A percentile compares a stretch with the other conserved stretches of the same genome.
phyloP scores from a whole-genome alignment of 2,329 filamentous ascomycete genomes.

The Aspergillus brunneoviolaceus region DNA sequence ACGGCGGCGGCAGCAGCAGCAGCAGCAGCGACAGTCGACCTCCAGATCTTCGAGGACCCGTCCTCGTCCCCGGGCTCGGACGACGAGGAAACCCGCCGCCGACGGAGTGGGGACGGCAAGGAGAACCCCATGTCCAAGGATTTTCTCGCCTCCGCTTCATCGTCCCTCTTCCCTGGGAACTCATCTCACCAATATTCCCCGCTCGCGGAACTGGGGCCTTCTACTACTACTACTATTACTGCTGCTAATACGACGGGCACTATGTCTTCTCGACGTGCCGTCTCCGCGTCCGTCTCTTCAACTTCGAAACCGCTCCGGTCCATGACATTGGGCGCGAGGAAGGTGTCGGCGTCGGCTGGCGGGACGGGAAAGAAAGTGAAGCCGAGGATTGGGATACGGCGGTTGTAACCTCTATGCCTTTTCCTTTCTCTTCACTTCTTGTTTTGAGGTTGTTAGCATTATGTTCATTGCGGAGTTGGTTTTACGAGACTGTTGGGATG shows the following conservation, averaged over 20 bases:
- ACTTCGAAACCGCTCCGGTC: slow-evolving; percentile 15
- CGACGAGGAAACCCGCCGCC: slow-evolving; percentile 15
- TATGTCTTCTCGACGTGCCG: background rate
- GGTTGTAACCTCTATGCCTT: slow-evolving; percentile 23
- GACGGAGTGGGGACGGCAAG: slow-evolving; percentile 24
- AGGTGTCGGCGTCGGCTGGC: slow-evolving; percentile 19
- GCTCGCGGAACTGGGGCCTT: background rate
- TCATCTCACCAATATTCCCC: background rate
- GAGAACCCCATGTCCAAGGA: slow-evolving; percentile 20
- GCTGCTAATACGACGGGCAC: no score
- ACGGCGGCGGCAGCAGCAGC: slow-evolving; percentile 19
- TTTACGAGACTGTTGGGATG: no score
- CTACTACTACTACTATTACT: background rate
- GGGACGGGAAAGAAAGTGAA: slow-evolving; percentile 28
- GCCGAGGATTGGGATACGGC: slow-evolving; percentile 36
- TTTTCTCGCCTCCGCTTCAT: background rate
- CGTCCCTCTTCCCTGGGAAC: background rate
- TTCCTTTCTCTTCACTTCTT: no score
- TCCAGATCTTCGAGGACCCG: slow-evolving; percentile 35
- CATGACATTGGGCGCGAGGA: slow-evolving; percentile 21
- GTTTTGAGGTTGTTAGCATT: no score
- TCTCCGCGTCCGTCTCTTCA: slow-evolving; percentile 9
- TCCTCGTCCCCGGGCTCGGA: slow-evolving; percentile 20
- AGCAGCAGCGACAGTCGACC: slow-evolving; percentile 21
- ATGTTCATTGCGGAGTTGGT: no score